Evolutionary conservation across 2,329 filamentous ascomycete genomes (phyloP).

Genomic region (Diatrype stigma): DNA sequence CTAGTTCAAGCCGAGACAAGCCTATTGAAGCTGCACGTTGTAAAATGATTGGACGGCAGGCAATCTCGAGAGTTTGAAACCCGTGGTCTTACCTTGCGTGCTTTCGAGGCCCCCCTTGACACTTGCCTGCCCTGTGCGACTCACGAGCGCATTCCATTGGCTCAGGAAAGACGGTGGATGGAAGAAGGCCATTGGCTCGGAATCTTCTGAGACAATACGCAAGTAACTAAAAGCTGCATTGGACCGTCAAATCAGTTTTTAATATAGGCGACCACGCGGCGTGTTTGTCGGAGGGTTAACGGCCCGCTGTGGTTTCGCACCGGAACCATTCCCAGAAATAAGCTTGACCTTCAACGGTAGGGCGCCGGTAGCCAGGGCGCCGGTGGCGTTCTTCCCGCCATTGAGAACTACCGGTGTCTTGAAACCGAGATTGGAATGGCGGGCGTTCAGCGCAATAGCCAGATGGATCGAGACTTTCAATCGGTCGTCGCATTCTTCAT

Average conservation of each 20-base stretch:
- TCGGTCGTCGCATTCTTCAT: background rate
- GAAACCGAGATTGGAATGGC: no score
- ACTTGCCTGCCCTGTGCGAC: background rate
- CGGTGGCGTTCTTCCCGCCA: background rate
- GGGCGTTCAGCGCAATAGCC: background rate
- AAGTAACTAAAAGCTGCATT: background rate
- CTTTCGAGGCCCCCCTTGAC: slow-evolving; percentile 3
- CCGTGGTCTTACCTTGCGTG: slow-evolving; percentile 7
- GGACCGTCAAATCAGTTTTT: background rate
- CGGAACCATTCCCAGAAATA: background rate
- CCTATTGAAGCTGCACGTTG: slow-evolving; percentile 19
- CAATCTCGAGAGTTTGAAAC: slow-evolving; percentile 15
- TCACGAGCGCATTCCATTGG: slow-evolving; percentile 1
- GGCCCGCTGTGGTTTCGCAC: background rate
- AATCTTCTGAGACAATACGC: background rate
- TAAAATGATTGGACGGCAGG: slow-evolving; percentile 23
- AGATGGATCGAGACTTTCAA: background rate
- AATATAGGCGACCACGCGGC: background rate
- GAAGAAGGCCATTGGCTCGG: background rate
- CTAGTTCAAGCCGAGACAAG: background rate
- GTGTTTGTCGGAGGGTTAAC: background rate
- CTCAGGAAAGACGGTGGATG: background rate
- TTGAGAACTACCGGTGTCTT: background rate
- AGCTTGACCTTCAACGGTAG: background rate
- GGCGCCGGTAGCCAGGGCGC: background rate